Conservation (phyloP, 2,329 filamentous ascomycete genomes). For the Aspergillus sergii region DNA sequence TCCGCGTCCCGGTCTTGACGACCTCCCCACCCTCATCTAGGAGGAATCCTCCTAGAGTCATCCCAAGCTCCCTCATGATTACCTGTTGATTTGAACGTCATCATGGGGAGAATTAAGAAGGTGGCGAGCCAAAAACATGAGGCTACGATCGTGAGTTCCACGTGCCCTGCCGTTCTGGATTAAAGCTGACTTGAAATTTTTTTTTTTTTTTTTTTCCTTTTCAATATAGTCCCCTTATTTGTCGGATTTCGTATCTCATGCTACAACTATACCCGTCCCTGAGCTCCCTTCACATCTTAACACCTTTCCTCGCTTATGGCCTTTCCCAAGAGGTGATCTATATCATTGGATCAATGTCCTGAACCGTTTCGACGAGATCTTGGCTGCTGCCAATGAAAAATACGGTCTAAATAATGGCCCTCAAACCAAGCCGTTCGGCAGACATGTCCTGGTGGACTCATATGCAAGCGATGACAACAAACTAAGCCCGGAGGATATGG, state of each 20-base stretch:
- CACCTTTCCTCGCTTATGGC: constrained; percentile 86
- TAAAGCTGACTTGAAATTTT: constrained; percentile 27
- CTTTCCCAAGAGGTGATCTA: constrained; percentile 90
- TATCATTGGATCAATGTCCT: constrained; percentile 97
- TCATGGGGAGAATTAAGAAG: constrained; percentile 58
- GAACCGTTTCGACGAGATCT: constrained; percentile 87
- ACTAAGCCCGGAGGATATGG: constrained; percentile 56
- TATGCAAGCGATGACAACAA: constrained; percentile 64
- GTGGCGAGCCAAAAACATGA: constrained; percentile 55
- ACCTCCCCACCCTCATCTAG: constrained; percentile 29
- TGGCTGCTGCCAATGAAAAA: constrained; percentile 77
- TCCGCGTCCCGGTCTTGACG: constrained; percentile 33
- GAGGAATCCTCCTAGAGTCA: constrained; percentile 29
- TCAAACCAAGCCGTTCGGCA: constrained; percentile 73
- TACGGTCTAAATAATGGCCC: constrained; percentile 81
- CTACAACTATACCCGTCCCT: constrained; percentile 66
- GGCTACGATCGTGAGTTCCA: constrained; percentile 50
- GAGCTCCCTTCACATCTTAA: constrained; percentile 76
- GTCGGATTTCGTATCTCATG: constrained; percentile 73
- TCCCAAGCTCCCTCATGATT: constrained; percentile 42
- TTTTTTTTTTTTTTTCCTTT: constrained; percentile 9
- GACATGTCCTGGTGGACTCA: constrained; percentile 36
- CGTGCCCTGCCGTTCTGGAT: constrained; percentile 7
- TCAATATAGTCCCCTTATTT: constrained; percentile 77
- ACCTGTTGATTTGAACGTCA: constrained; percentile 36